Base-by-base conservation (phyloP, 2,329 filamentous ascomycete genomes). In the Neophaeococcomyces mojaviensis region DNA sequence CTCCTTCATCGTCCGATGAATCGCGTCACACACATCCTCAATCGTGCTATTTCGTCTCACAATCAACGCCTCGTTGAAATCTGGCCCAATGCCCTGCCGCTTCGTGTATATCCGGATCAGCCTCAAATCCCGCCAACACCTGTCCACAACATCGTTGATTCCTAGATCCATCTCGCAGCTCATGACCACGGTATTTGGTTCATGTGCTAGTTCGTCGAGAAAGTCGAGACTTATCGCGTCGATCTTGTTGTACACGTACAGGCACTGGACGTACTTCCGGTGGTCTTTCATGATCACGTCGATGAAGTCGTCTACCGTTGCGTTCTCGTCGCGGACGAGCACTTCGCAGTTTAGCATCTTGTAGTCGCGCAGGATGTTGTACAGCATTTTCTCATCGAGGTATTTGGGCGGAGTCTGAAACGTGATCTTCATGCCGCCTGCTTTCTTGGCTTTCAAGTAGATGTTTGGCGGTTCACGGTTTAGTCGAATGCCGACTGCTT, bases 221-320 rank as follows among this genome's bases (percentile, higher is more conserved):
- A 94, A 94, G 63, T 96, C 88, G 55, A 98, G 78, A 34, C 85
- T 90, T 50, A 98, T 86, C 64, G 81, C 84, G 70, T 98, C 92
- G 69, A 98, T 94, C 71, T 98, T 98, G 83, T 98, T 98, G 81
- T 98, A 98, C 26, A 97, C 90, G 69, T 98, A 98, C 26, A 98
- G 76, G 62, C 81, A 84, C 62, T 79, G 78, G 72, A 98, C 96
- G 73, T 98, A 98, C 67, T 94, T 98, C 62, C 92, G 77, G 72
- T 98, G 92, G 63, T 96, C 88, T 68, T 92, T 94, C 90, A 97
- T 97, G 68, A 98, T 96, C 51, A 96, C 88, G 66, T 98, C 92
- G 70, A 98, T 98, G 66, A 98, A 86, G 68, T 98, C 90, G 69
- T 98, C 92, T 30, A 98, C 88, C 1, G 92, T 97, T 33, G 85